Conservation (phyloP, 345 rosid genomes). For the Adansonia digitata region DNA sequence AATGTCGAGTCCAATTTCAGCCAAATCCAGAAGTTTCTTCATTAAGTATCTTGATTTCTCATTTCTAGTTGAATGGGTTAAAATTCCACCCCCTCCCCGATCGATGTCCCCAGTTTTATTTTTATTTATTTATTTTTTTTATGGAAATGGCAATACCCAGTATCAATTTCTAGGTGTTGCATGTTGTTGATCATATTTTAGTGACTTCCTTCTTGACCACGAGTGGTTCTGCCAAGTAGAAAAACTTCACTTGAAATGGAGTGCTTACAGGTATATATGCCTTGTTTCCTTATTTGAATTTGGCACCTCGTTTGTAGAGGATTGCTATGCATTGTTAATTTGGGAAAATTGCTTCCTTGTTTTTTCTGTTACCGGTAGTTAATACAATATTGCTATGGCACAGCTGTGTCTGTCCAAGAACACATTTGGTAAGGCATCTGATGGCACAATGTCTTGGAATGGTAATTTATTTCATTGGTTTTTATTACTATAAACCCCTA, state of each 20-base stretch:
- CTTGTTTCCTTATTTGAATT: not conserved
- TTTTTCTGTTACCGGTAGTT: no score
- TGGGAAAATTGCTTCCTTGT: no score
- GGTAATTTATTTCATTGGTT: not conserved
- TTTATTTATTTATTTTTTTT: not conserved
- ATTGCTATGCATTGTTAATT: no score
- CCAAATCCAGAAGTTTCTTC: not conserved
- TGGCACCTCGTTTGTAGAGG: no score
- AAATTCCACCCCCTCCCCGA: not conserved
- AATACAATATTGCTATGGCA: no score
- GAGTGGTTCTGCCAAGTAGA: not conserved
- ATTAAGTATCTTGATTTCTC: not conserved
- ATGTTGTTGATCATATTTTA: not conserved
- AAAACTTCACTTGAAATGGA: not conserved
- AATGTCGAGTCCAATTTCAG: not conserved
- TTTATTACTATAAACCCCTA: not conserved
- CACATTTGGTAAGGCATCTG: no score
- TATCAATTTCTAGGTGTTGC: not conserved
- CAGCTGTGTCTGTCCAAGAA: no score
- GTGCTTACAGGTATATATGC: not conserved
- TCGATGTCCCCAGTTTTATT: not conserved
- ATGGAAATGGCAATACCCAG: not conserved
- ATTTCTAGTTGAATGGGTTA: not conserved
- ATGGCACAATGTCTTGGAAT: no score
- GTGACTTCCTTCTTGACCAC: not conserved